Evolutionary conservation across 306 rosid genomes (phyloP).

Genomic region (Malus sieversii): DNA sequence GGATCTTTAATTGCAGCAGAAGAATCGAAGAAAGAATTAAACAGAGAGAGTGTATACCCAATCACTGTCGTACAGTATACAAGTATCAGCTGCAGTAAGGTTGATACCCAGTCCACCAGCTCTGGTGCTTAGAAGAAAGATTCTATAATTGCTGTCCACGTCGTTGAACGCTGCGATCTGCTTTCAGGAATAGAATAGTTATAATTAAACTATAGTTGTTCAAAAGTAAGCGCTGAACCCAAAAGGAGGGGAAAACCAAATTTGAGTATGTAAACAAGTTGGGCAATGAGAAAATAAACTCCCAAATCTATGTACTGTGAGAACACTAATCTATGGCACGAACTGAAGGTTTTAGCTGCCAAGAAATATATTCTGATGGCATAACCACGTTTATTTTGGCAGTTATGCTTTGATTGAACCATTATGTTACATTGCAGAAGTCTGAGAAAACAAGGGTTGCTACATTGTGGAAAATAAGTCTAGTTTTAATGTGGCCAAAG

Average conservation of each 20-base stretch:
- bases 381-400: background rate
- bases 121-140: conserved; percentile 87
- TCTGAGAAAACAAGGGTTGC: background rate
- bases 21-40: background rate
- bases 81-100: conserved; percentile 96
- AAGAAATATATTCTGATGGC: background rate
- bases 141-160: conserved; percentile 43
- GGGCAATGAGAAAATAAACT: background rate
- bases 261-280: background rate
- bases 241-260: background rate
- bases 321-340: background rate
- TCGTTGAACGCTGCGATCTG: conserved; percentile 82
- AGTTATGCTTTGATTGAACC: background rate
- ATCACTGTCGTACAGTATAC: conserved; percentile 95
- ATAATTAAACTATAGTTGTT: conserved; percentile 7
- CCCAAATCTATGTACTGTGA: background rate
- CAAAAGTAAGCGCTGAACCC: background rate
- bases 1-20: background rate
- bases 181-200: conserved; percentile 6
- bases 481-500: background rate
- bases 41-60: conserved; percentile 51
- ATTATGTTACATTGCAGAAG: background rate
- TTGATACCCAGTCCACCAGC: conserved; percentile 99
- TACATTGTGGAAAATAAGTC: background rate
- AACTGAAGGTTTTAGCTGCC: background rate